phyloP scores from a whole-genome alignment of 768 basidiomycete species.

The Ephemerocybe angulata region DNA sequence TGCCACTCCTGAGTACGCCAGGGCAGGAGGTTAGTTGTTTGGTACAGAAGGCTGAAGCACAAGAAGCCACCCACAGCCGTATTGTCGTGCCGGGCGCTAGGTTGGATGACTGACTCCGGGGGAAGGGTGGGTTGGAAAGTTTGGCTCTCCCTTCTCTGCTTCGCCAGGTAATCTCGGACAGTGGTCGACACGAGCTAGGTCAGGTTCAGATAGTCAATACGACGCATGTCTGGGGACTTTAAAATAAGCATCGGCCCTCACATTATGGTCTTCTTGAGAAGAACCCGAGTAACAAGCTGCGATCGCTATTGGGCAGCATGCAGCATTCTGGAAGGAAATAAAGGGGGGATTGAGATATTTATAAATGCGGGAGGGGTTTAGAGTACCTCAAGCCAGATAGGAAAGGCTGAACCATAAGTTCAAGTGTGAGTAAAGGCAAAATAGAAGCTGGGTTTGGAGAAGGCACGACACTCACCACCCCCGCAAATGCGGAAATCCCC shows the following conservation, averaged over 20 bases:
- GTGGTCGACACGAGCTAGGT: constrained; percentile 61
- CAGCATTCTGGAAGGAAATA: constrained; percentile 57
- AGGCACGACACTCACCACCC: constrained; percentile 57
- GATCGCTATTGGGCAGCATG: constrained; percentile 78
- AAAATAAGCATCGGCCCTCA: constrained; percentile 31
- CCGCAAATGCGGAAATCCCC: constrained; percentile 64
- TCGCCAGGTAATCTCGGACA: constrained; percentile 67
- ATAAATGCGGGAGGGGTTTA: not conserved
- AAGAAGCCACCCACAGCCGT: constrained; percentile 20
- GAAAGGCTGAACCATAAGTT: constrained; percentile 54
- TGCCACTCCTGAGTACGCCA: not conserved
- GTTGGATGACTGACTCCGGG: constrained; percentile 18
- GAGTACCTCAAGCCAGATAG: constrained; percentile 76
- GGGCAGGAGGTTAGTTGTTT: not conserved
- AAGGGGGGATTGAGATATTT: not conserved
- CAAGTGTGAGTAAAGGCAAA: constrained; percentile 4
- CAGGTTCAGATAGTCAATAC: constrained; percentile 1
- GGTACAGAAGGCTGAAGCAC: not conserved
- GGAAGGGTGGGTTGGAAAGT: constrained; percentile 33
- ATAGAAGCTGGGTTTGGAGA: not conserved
- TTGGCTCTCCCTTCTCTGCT: constrained; percentile 41
- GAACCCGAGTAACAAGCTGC: constrained; percentile 80
- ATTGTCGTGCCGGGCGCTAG: constrained; percentile 24
- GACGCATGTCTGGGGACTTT: not conserved
- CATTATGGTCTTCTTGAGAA: constrained; percentile 74